These are phyloP conservation scores for Leucaena leucocephala DNA, from an alignment of 306 rosid species.

Conservation along the genomic window DNA sequence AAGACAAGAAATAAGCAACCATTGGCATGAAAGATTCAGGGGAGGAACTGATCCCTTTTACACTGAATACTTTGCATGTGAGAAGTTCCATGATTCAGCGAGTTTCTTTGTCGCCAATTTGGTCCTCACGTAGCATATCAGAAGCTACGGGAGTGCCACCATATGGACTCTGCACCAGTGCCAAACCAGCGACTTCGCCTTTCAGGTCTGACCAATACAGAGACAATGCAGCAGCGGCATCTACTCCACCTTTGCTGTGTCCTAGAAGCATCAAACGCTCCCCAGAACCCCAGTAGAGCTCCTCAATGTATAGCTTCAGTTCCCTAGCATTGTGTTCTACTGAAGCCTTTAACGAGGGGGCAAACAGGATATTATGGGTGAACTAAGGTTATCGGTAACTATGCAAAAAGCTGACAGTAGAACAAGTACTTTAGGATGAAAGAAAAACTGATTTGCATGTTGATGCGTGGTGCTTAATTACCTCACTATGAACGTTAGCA, in stretches of 20 bases:
- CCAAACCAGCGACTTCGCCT: conserved; percentile 85
- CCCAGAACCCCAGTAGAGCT: conserved; percentile 86
- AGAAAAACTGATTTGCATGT: not conserved
- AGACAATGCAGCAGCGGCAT: conserved; percentile 75
- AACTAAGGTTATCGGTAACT: not conserved
- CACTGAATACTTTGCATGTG: conserved; percentile 88
- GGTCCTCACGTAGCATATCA: conserved; percentile 79
- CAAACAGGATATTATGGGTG: not conserved
- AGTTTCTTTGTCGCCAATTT: conserved; percentile 78
- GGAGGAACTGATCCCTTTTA: conserved; percentile 62
- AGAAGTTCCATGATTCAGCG: conserved; percentile 75
- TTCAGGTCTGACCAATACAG: conserved; percentile 69
- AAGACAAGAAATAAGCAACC: not conserved
- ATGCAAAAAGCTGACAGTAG: not conserved
- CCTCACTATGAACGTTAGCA: conserved; percentile 91
- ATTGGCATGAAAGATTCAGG: not conserved
- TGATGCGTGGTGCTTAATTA: conserved; percentile 21
- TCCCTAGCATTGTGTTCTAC: conserved; percentile 85
- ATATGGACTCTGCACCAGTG: conserved; percentile 79
- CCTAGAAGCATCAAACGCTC: conserved; percentile 80
- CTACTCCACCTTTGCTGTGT: conserved; percentile 91
- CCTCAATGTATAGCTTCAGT: conserved; percentile 76
- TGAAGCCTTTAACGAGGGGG: conserved; percentile 54
- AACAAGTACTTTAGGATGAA: not conserved
- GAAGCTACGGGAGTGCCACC: conserved; percentile 93